Base-by-base conservation (phyloP, 2,329 filamentous ascomycete genomes). In the Pyricularia sp. region DNA sequence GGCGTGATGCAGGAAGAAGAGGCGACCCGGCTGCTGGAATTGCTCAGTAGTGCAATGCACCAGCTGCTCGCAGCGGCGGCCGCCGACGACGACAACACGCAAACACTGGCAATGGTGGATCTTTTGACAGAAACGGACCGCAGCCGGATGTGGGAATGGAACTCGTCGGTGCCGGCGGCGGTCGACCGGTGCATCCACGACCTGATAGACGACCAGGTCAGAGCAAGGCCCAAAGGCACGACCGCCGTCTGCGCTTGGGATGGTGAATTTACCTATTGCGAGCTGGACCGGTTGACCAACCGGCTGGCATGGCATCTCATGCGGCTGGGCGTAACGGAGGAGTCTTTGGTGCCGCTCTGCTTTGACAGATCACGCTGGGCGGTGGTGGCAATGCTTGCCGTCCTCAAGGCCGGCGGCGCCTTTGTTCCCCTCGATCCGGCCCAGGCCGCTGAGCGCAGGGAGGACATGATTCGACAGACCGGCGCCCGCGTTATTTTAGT, bases 241-340 rank as follows among this genome's bases (percentile, higher is more conserved):
- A 74, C 76, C 71, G 75, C 76, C 71, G 36, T 79, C 65, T 70
- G 67, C 69, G 68, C 74, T 67, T 71, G 75, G 74, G 77, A 79
- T 69, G 75, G 75, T 1, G 67, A 71, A 2, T 36, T 73, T 20
- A 72, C 68, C 2, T 73, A 72, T 65, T n/a, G 20, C 11, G 64
- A 73, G 3, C 63, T 74, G 1, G 70, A 74, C 50, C 64, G 69
- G 2, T 20, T 70, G 12, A 69, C 70, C 1, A 68, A 50, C 23
- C 69, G 65, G 1, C 70, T 74, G 12, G 73, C 73, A 2, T 30
- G 23, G 10, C 70, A 71, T 33, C 69, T 74, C 2, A 71, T 71
- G 26, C 68, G 6, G 25, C 59, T 71, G 5, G 72, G 72, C 33
- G 69, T 74, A 31, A 69, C 69, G 4, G 67, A 67, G 14, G 73